Percentiles rank a stretch among this genome's conserved stretches.
These are phyloP conservation scores for Porogramme epimiltina DNA, from an alignment of 1,284 basidiomycete species.

Conservation along the genomic window DNA sequence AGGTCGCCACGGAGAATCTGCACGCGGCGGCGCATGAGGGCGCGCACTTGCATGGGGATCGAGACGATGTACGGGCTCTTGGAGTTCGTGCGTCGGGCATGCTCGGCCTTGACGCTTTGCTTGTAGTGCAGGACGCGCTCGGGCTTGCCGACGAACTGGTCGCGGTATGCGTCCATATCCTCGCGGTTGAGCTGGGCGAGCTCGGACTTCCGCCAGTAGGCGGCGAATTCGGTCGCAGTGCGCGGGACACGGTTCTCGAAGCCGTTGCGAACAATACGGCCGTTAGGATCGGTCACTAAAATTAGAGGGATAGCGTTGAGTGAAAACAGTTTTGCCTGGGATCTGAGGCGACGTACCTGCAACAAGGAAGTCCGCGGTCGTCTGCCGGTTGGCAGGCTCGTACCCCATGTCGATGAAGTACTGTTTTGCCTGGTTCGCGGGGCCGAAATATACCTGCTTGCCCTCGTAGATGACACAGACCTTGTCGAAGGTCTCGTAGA, in stretches of 20 bases:
- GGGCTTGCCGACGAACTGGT: slow-evolving; percentile 35
- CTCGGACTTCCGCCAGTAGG: slow-evolving; percentile 45
- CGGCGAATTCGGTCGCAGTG: slow-evolving; percentile 51
- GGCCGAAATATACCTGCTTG: slow-evolving; percentile 64
- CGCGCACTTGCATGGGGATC: slow-evolving; percentile 59
- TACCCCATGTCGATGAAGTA: slow-evolving; percentile 70
- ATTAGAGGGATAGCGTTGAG: background rate
- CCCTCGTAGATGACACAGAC: slow-evolving; percentile 66
- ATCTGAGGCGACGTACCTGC: slow-evolving; percentile 34
- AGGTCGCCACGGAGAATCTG: slow-evolving; percentile 68
- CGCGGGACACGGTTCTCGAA: slow-evolving; percentile 46
- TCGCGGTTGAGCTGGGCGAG: slow-evolving; percentile 40
- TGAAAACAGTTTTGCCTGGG: background rate
- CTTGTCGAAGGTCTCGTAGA: slow-evolving; percentile 59
- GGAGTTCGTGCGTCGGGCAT: slow-evolving; percentile 36
- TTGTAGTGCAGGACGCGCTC: slow-evolving; percentile 41
- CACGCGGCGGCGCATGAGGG: slow-evolving; percentile 64
- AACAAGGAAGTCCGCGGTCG: slow-evolving; percentile 62
- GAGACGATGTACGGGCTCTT: slow-evolving; percentile 33
- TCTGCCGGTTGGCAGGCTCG: slow-evolving; percentile 53
- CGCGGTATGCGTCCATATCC: slow-evolving; percentile 47
- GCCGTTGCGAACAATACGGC: slow-evolving; percentile 44
- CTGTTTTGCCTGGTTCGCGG: slow-evolving; percentile 48
- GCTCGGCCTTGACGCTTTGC: slow-evolving; percentile 53
- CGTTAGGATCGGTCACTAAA: slow-evolving; percentile 48